These are phyloP conservation scores for Phaeophleospora eucalypticola DNA, from an alignment of 2,329 filamentous ascomycete genomes.

Conservation along the genomic window DNA sequence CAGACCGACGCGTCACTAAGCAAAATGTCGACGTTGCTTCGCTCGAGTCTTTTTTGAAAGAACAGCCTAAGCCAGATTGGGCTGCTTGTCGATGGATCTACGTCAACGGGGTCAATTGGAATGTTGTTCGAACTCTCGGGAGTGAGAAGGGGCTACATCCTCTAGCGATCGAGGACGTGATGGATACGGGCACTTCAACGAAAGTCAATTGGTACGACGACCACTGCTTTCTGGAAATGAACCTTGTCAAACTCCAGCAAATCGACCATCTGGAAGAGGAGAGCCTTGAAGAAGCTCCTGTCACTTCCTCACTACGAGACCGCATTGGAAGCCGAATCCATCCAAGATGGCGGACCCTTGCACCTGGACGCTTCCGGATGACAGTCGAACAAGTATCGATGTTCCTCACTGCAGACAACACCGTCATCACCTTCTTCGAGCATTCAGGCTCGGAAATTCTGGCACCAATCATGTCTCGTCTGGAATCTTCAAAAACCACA, in stretches of 20 bases:
- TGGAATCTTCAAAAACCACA: constrained; percentile 73
- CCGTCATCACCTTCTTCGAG: constrained; percentile 89
- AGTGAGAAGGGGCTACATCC: constrained; percentile 73
- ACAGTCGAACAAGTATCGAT: constrained; percentile 87
- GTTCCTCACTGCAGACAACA: constrained; percentile 82
- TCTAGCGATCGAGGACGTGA: constrained; percentile 80
- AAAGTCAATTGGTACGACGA: constrained; percentile 82
- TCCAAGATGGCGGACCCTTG: constrained; percentile 14
- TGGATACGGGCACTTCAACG: constrained; percentile 76
- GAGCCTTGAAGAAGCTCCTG: neutral
- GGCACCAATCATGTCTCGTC: constrained; percentile 70
- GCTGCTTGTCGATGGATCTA: constrained; percentile 87
- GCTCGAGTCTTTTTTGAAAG: constrained; percentile 64
- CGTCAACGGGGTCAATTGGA: constrained; percentile 86
- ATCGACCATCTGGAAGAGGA: constrained; percentile 8
- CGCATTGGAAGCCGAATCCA: constrained; percentile 4
- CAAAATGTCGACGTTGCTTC: constrained; percentile 65
- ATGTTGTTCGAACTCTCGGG: constrained; percentile 76
- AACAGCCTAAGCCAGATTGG: constrained; percentile 61
- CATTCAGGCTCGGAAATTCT: constrained; percentile 80
- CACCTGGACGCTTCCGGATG: constrained; percentile 37
- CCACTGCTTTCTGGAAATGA: constrained; percentile 38
- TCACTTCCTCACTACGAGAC: neutral
- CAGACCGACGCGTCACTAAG: constrained; percentile 57
- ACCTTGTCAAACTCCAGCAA: constrained; percentile 65